These are phyloP conservation scores for Aquilaria yunnanensis DNA, from an alignment of 345 rosid species.

Conservation along the genomic window DNA sequence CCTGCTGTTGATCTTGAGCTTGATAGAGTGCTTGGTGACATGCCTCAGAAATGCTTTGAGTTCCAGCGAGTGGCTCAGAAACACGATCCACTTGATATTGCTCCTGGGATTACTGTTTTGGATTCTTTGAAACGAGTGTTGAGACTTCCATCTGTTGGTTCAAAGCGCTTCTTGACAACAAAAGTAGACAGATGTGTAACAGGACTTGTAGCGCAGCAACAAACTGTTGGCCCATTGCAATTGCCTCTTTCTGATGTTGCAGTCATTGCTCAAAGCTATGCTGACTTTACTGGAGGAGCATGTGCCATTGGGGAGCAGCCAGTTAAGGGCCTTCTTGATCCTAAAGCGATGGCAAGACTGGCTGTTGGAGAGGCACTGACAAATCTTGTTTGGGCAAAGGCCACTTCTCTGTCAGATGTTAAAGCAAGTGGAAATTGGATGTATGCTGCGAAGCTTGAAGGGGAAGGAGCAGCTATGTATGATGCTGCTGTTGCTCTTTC, in stretches of 20 bases:
- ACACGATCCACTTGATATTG: slow-evolving; percentile 73
- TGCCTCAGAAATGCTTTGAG: slow-evolving; percentile 87
- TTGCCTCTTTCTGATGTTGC: slow-evolving; percentile 93
- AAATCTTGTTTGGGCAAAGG: slow-evolving; percentile 91
- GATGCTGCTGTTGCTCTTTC: slow-evolving; percentile 82
- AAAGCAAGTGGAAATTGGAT: slow-evolving; percentile 98
- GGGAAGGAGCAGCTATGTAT: slow-evolving; percentile 95
- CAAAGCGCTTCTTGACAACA: slow-evolving; percentile 81
- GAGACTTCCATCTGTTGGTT: slow-evolving; percentile 78
- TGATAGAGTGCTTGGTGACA: slow-evolving; percentile 87
- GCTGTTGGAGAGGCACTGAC: slow-evolving; percentile 94
- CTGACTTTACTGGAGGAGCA: slow-evolving; percentile 79
- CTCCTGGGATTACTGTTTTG: slow-evolving; percentile 75
- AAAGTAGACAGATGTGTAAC: slow-evolving; percentile 96
- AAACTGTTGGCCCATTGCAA: slow-evolving; percentile 94
- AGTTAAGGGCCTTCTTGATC: slow-evolving; percentile 74
- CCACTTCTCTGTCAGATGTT: slow-evolving; percentile 81
- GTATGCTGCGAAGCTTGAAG: slow-evolving; percentile 96
- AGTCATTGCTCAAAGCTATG: slow-evolving; percentile 84
- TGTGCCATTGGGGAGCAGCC: slow-evolving; percentile 95
- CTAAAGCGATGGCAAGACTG: slow-evolving; percentile 95
- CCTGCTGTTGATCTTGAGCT: slow-evolving; percentile 94
- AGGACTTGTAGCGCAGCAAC: slow-evolving; percentile 97
- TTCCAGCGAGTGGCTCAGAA: slow-evolving; percentile 42
- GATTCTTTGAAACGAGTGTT: slow-evolving; percentile 84